Percentiles rank a stretch among this genome's conserved stretches.
phyloP scores from a whole-genome alignment of 2,329 filamentous ascomycete species.

The Diplodia corticola region DNA sequence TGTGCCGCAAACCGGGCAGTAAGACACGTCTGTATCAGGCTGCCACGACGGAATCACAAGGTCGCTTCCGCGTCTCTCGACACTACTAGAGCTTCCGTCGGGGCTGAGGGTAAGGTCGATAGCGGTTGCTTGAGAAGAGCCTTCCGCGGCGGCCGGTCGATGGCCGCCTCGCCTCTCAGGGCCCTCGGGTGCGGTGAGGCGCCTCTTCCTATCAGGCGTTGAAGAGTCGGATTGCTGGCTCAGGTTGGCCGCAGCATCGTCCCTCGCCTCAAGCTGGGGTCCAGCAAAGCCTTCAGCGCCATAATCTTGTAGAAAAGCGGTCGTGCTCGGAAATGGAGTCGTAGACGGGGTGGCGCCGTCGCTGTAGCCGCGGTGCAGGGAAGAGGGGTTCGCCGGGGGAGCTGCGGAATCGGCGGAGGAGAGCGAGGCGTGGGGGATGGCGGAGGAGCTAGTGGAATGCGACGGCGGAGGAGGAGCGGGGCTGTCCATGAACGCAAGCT shows the following conservation, averaged over 20 bases:
- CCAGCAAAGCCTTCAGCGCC: not conserved
- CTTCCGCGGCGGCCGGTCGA: constrained; percentile 1
- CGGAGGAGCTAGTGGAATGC: constrained; percentile 1
- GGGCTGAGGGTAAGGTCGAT: not conserved
- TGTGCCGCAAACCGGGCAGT: constrained; percentile 80
- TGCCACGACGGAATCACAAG: constrained; percentile 78
- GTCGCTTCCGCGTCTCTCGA: constrained; percentile 5
- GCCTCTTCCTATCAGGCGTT: constrained; percentile 37
- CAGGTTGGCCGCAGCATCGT: not conserved
- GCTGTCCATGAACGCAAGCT: constrained; percentile 14
- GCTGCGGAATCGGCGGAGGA: not conserved
- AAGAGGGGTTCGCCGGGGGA: not conserved
- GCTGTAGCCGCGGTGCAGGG: constrained; percentile 15
- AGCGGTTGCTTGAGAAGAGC: constrained; percentile 12
- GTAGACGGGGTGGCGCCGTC: not conserved
- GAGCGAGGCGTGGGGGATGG: constrained; percentile 6
- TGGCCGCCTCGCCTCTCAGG: constrained; percentile 35
- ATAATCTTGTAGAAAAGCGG: not conserved
- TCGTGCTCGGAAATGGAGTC: not conserved
- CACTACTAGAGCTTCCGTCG: not conserved
- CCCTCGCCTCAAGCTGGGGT: not conserved
- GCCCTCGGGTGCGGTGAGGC: constrained; percentile 36
- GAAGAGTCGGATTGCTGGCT: not conserved
- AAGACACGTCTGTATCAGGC: constrained; percentile 76
- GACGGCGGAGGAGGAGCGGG: not conserved